Evolutionary conservation across 2,329 filamentous ascomycete genomes (phyloP), one percentile per base, ranked within the genome.

Genomic region (Bipolaris zeicola): DNA sequence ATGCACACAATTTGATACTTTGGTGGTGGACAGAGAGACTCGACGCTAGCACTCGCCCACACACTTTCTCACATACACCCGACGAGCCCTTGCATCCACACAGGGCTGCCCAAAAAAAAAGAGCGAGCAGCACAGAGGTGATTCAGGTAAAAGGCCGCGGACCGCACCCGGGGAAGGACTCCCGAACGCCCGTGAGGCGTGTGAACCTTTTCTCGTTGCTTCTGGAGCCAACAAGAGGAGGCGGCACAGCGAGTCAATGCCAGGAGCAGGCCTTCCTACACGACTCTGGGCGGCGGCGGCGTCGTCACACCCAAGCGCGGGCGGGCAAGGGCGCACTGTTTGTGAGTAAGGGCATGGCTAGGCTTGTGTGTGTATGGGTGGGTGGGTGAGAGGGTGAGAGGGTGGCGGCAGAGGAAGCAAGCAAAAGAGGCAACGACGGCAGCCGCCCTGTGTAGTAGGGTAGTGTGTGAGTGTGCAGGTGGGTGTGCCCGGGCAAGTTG

Each of bases 131-230:
- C 20, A 51, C 16, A 8, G 18, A 26, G 20, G 31, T 61, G 58
- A 61, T 61, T 64, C 58, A 59, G 61, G 57, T 52, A 51, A 53
- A 55, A 47, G 62, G 61, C 45, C 55, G 65, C 66, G 68, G 69
- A 60, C 65, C 16, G 43, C 66, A 26, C 22, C 53, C 66, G 70
- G 71, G 70, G 73, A 72, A 73, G 52, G 57, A 57, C 61, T 63
- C 55, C 70, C 71, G 72, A 55, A 67, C 61, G 61, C 58, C 57
- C 56, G 62, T 56, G 63, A 58, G 64, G 63, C 65, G 60, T 55
- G 37, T 54, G 50, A 58, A 60, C 49, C 64, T 65, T 66, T 61
- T 62, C 55, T 49, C 65, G 56, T 59, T 64, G 65, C 64, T 73
- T 71, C 70, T 72, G 67, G 62, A 61, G 69, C 58, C 64, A 62